A percentile compares a stretch with the other conserved stretches of the same genome.
These are phyloP conservation scores for Camellia lanceoleosa DNA, from an alignment of 148 eudicot genomes.

Conservation along the genomic window DNA sequence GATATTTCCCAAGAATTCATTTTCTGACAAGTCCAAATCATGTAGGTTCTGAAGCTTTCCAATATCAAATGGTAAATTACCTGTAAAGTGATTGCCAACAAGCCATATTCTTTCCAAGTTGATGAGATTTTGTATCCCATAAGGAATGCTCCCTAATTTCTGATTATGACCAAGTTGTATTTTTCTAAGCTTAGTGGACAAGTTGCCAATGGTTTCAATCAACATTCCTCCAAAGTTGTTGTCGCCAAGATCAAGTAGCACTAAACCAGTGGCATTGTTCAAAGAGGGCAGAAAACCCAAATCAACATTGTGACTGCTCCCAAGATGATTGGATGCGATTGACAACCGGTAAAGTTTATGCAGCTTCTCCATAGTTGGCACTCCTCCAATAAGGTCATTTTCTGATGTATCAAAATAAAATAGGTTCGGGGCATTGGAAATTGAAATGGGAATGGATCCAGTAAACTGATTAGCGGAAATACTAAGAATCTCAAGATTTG, in stretches of 20 bases:
- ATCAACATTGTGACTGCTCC: not conserved
- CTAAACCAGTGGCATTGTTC: slow-evolving; percentile 5
- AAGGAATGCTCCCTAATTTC: slow-evolving; percentile 17
- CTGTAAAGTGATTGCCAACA: not conserved
- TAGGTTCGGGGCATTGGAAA: not conserved
- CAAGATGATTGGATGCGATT: not conserved
- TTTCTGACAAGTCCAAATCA: not conserved
- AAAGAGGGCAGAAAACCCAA: slow-evolving; percentile 13
- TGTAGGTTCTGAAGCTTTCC: slow-evolving; percentile 9
- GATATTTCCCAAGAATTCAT: not conserved
- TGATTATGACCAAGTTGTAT: not conserved
- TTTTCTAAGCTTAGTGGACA: slow-evolving; percentile 2
- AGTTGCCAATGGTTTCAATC: slow-evolving; percentile 8
- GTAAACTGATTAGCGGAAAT: not conserved
- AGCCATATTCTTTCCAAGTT: not conserved
- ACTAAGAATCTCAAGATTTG: not conserved
- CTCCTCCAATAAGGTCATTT: not conserved
- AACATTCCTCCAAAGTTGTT: slow-evolving; percentile 1
- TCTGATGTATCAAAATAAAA: not conserved
- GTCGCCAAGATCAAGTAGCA: not conserved
- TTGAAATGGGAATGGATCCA: not conserved
- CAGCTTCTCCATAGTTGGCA: not conserved
- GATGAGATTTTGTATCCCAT: slow-evolving; percentile 13
- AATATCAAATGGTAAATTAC: slow-evolving; percentile 9
- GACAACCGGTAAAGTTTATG: not conserved